Percentiles rank a stretch among this genome's conserved stretches.
Evolutionary conservation across 768 basidiomycete species (phyloP).

Genomic region (Rhodotorula toruloides): DNA sequence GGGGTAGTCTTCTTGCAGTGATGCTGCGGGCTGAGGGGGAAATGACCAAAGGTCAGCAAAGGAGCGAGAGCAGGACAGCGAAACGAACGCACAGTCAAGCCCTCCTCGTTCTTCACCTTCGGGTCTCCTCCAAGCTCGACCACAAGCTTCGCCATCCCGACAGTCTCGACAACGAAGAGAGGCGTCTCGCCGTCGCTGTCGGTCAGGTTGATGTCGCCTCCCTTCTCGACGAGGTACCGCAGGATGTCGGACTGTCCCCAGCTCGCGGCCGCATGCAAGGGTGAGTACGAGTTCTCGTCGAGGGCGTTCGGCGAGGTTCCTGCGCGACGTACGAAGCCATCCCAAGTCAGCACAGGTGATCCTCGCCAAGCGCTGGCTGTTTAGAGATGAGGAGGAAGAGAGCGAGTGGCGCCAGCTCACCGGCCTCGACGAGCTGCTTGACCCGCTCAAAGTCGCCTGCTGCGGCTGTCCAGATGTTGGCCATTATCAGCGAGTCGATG

Average conservation of each 20-base stretch:
- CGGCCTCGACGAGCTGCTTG: slow-evolving; percentile 33
- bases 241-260: slow-evolving; percentile 50
- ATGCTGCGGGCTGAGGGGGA: slow-evolving; percentile 37
- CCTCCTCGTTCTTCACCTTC: slow-evolving; percentile 45
- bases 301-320: slow-evolving; percentile 24
- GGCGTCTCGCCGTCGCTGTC: slow-evolving; percentile 52
- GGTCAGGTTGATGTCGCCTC: slow-evolving; percentile 49
- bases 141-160: slow-evolving; percentile 46
- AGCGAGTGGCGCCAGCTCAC: background rate
- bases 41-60: background rate
- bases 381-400: background rate
- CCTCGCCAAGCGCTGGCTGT: background rate
- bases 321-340: background rate
- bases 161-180: slow-evolving; percentile 49
- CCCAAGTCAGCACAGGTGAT: background rate
- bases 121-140: slow-evolving; percentile 49
- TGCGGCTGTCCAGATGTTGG: slow-evolving; percentile 50
- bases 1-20: slow-evolving; percentile 42
- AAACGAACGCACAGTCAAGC: slow-evolving; percentile 45
- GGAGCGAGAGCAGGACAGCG: background rate
- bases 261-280: slow-evolving; percentile 50
- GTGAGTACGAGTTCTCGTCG: slow-evolving; percentile 37
- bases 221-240: slow-evolving; percentile 46
- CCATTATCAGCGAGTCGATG: background rate
- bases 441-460: slow-evolving; percentile 49